A percentile compares a stretch with the other conserved stretches of the same genome.
These are phyloP conservation scores for Fusarium ramigenum DNA, from an alignment of 2,329 filamentous ascomycete species.

Conservation along the genomic window DNA sequence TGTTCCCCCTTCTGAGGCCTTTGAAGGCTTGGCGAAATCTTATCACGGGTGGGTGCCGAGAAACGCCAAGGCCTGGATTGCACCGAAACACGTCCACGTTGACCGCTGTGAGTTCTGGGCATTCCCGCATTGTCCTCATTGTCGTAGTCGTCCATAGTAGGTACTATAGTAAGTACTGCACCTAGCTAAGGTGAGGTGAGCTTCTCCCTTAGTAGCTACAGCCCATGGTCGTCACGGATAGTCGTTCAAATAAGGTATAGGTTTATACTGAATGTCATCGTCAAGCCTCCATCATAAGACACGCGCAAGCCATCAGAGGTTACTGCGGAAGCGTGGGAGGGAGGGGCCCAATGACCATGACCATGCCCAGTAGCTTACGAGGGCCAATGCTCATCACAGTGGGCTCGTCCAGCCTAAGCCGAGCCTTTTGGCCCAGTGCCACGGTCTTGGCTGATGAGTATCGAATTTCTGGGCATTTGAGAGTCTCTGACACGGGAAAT, in stretches of 20 bases:
- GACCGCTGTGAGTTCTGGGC: slow-evolving; percentile 42
- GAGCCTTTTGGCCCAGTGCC: slow-evolving; percentile 36
- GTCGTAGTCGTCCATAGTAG: not conserved
- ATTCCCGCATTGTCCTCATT: slow-evolving; percentile 18
- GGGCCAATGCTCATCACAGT: slow-evolving; percentile 32
- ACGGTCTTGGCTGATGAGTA: slow-evolving; percentile 42
- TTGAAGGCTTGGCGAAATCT: slow-evolving; percentile 47
- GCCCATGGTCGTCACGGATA: not conserved
- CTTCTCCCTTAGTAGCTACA: not conserved
- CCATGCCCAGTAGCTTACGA: slow-evolving; percentile 17
- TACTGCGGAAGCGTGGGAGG: slow-evolving; percentile 9
- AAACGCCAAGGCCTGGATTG: slow-evolving; percentile 44
- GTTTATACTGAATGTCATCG: slow-evolving; percentile 7
- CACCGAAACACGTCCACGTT: slow-evolving; percentile 44
- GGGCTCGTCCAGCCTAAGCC: slow-evolving; percentile 24
- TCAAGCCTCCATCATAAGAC: slow-evolving; percentile 9
- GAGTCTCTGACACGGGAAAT: slow-evolving; percentile 36
- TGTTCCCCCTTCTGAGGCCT: slow-evolving; percentile 45
- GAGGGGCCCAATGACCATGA: slow-evolving; percentile 12
- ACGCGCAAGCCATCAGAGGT: slow-evolving; percentile 13
- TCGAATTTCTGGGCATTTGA: slow-evolving; percentile 34
- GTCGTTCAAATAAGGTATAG: slow-evolving; percentile 11
- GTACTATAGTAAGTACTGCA: not conserved
- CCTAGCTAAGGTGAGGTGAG: not conserved
- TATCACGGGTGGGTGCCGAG: slow-evolving; percentile 46